Conservation (phyloP, 805 yeast species). For the Kazachstania martiniae region DNA sequence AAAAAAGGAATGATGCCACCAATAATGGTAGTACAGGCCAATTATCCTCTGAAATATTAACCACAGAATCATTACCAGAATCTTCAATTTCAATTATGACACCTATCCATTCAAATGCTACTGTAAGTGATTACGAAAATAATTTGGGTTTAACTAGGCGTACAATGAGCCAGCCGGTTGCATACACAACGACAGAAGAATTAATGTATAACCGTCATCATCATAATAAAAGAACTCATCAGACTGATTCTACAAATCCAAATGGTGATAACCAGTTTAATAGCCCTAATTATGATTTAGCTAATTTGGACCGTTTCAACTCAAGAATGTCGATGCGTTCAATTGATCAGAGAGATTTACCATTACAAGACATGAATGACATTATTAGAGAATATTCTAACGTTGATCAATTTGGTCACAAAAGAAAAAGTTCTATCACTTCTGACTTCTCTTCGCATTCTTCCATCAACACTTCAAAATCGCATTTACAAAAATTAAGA, state of each 20-base stretch:
- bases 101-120: constrained; percentile 3
- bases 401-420: constrained; percentile 26
- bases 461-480: not conserved
- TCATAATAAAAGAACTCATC: constrained; percentile 2
- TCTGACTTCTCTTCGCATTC: not conserved
- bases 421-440: constrained; percentile 12
- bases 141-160: constrained; percentile 5
- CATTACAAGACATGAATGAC: constrained; percentile 35
- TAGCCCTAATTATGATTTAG: too few species aligned
- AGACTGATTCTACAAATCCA: constrained; percentile 1
- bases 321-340: constrained; percentile 8
- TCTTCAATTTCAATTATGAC: constrained; percentile 6
- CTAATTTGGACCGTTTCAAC: not conserved
- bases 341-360: constrained; percentile 26
- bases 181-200: constrained; percentile 10
- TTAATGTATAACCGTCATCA: constrained; percentile 2
- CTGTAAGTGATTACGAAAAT: not conserved
- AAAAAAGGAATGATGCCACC: not conserved
- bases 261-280: not conserved
- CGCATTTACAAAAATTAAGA: constrained; percentile 10
- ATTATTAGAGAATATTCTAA: constrained; percentile 39
- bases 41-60: constrained; percentile 1
- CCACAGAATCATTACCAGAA: constrained; percentile 5
- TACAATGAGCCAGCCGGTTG: constrained; percentile 15
- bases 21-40: not conserved